These are phyloP conservation scores for Alternaria arbusti DNA, from an alignment of 2,329 filamentous ascomycete species.

Conservation along the genomic window DNA sequence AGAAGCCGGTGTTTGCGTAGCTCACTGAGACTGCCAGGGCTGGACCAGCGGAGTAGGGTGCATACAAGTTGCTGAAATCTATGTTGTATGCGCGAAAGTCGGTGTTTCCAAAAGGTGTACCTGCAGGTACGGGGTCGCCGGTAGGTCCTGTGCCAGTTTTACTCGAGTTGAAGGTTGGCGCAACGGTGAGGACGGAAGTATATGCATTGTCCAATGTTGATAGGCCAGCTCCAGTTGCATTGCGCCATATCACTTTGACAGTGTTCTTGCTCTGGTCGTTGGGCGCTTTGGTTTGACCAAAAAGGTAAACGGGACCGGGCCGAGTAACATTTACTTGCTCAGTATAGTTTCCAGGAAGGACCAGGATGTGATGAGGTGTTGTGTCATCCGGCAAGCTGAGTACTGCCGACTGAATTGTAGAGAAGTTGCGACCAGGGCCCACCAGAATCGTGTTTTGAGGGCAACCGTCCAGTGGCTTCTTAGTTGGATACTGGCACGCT, in stretches of 20 bases:
- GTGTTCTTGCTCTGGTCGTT: constrained; percentile 56
- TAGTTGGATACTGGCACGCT: constrained; percentile 48
- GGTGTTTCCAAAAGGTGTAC: constrained; percentile 67
- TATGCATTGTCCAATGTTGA: constrained; percentile 65
- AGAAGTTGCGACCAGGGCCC: constrained; percentile 30
- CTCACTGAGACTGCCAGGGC: constrained; percentile 66
- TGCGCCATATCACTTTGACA: constrained; percentile 65
- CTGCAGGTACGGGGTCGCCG: constrained; percentile 64
- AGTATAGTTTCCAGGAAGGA: constrained; percentile 65
- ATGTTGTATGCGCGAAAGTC: constrained; percentile 73
- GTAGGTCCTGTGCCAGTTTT: constrained; percentile 68
- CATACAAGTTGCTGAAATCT: constrained; percentile 67
- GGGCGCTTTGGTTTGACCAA: constrained; percentile 63
- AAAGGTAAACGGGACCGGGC: constrained; percentile 64
- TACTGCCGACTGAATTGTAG: constrained; percentile 57
- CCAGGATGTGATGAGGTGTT: constrained; percentile 61
- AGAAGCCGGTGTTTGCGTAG: constrained; percentile 71
- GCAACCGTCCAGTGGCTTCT: constrained; percentile 49
- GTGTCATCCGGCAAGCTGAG: constrained; percentile 55
- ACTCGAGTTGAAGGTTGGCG: constrained; percentile 67
- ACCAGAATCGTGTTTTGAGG: constrained; percentile 43
- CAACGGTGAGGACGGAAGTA: constrained; percentile 67
- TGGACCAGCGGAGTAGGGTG: constrained; percentile 61
- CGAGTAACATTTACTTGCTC: constrained; percentile 72
- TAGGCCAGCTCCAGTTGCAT: constrained; percentile 58